Percentiles rank a stretch among this genome's conserved stretches.
Evolutionary conservation across 805 yeast species (phyloP).

Genomic region (Candida chauliodis): DNA sequence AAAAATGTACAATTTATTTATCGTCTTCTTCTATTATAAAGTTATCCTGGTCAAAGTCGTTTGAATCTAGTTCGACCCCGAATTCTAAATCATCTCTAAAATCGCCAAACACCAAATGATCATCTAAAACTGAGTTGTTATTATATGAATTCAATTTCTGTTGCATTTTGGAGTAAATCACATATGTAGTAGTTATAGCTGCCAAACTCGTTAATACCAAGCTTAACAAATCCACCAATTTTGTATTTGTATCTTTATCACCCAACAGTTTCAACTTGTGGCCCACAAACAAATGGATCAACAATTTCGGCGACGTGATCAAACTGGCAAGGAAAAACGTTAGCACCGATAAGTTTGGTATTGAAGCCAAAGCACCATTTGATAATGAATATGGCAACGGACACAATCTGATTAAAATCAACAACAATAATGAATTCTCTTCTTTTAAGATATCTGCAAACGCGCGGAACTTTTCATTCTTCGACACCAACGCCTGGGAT

Average conservation of each 20-base stretch:
- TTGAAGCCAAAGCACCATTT: conserved; percentile 87
- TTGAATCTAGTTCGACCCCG: conserved; percentile 33
- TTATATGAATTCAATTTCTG: conserved; percentile 29
- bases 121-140: conserved; percentile 16
- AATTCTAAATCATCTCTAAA: conserved; percentile 36
- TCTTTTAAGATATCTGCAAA: conserved; percentile 72
- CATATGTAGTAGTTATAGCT: conserved; percentile 57
- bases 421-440: conserved; percentile 56
- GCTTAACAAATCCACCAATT: conserved; percentile 60
- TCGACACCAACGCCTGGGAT: conserved; percentile 57
- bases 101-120: conserved; percentile 36
- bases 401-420: conserved; percentile 75
- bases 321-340: conserved; percentile 70
- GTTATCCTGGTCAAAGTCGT: conserved; percentile 19
- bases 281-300: conserved; percentile 78
- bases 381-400: conserved; percentile 92
- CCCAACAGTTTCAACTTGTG: conserved; percentile 69
- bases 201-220: conserved; percentile 54
- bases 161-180: conserved; percentile 59
- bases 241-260: conserved; percentile 44
- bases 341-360: conserved; percentile 65
- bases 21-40: conserved; percentile 39
- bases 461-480: conserved; percentile 67
- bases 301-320: conserved; percentile 75
- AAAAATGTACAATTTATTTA: conserved; percentile 7